Base-by-base conservation (phyloP, 2,329 filamentous ascomycete species). In the Calcarisporium arbuscula region DNA sequence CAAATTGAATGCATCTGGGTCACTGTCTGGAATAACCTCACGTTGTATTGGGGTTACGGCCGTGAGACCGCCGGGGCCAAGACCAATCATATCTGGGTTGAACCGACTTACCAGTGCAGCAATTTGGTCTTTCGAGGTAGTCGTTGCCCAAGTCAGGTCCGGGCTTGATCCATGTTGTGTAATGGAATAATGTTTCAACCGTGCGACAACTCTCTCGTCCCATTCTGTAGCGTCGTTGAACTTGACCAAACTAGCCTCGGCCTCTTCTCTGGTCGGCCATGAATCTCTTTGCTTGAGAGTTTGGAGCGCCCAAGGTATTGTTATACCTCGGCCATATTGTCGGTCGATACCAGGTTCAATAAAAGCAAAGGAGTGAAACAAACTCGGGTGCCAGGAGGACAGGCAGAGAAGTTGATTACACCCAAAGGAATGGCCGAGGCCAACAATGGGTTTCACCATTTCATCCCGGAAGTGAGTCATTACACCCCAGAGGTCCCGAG, bases 301-400 rank as follows among this genome's bases (percentile, higher is more conserved):
- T 20, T 34, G 25, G 6, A 34, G 15, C 9, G 32, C 32, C 32
- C 32, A 34, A 6, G 32, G 25, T 14, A 34, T 28, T 4, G 32
- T 34, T 15, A 34, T 28, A 8, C 23, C 32, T 22, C 32, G 14
- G 16, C 32, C 34, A 25, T 36, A 31, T 16, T 26, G 27, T 8
- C 15, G 5, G 17, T 36, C 34, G n/a, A 36, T 31, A 5, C 34
- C 34, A 16, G 34, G 34, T 28, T 36, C 34, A 20, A 36, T 25
- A 18, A 30, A 36, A 18, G 28, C 34, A 22, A 36, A 36, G n/a
- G 34, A 35, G 23, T 35, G 33, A 28, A 35, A 35, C 19, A 35
- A 16, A 28, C 33, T 35, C 8, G 33, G 33, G 14, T 35, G 33
- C 33, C 33, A 35, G 18, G 16, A 30, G 16, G 33, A 35, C 15